phyloP scores from a whole-genome alignment of 352 stramenopile genomes.

The Pythium vanterpoolii region DNA sequence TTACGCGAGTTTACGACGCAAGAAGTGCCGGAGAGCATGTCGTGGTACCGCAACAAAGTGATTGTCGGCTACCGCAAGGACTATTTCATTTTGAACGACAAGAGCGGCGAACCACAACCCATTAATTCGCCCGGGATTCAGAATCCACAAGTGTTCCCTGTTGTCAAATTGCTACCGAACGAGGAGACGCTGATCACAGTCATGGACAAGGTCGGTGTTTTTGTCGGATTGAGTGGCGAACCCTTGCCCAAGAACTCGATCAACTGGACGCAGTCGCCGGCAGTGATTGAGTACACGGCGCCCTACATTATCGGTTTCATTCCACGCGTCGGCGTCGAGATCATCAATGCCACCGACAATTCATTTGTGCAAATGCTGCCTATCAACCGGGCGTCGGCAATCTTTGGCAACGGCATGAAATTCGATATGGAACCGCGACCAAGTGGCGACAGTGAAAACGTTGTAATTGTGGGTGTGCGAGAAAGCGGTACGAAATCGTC shows the following conservation, averaged over 20 bases:
- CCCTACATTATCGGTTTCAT: conserved; percentile 78
- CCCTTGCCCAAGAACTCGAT: conserved; percentile 77
- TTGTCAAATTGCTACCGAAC: conserved; percentile 82
- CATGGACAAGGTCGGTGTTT: conserved; percentile 82
- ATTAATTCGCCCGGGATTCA: conserved; percentile 74
- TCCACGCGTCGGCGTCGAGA: conserved; percentile 75
- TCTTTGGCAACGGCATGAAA: conserved; percentile 91
- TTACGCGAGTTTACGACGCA: conserved; percentile 74
- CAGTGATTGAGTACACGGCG: conserved; percentile 72
- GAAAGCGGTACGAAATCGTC: conserved; percentile 64
- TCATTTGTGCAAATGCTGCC: conserved; percentile 74
- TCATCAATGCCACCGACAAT: conserved; percentile 71
- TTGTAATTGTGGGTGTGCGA: conserved; percentile 70
- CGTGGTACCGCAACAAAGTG: conserved; percentile 89
- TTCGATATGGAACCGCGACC: conserved; percentile 85
- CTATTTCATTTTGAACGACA: conserved; percentile 84
- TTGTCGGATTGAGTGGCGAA: conserved; percentile 78
- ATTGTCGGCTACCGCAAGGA: conserved; percentile 72
- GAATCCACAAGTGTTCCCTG: conserved; percentile 58
- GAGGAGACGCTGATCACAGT: conserved; percentile 81
- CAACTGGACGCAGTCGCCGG: conserved; percentile 74
- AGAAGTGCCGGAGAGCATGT: conserved; percentile 73
- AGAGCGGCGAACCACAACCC: conserved; percentile 61
- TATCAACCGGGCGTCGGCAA: conserved; percentile 54
- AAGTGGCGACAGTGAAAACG: conserved; percentile 70